A percentile compares a stretch with the other conserved stretches of the same genome.
Evolutionary conservation across 2,329 filamentous ascomycete species (phyloP).

Genomic region (Sporothrix protearum): DNA sequence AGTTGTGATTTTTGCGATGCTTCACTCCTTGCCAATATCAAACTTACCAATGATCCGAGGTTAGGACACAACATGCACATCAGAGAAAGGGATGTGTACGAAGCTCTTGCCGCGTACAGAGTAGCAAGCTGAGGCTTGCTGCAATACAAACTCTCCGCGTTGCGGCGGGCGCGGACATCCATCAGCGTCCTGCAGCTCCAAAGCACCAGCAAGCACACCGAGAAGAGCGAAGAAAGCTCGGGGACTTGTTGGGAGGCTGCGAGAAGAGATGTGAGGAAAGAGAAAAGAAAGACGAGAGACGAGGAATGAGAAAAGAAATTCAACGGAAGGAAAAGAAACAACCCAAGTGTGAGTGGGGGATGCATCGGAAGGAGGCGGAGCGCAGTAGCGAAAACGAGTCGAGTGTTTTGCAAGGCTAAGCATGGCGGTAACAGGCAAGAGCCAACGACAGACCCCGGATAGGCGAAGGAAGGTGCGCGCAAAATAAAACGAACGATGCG

Average conservation of each 20-base stretch:
- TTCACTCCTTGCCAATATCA: background rate
- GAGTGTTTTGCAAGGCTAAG: conserved; percentile 6
- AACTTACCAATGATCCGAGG: background rate
- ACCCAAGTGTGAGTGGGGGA: background rate
- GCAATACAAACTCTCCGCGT: background rate
- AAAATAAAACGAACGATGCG: conserved; percentile 7
- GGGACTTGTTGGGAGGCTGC: background rate
- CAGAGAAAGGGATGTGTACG: background rate
- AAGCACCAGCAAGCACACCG: background rate
- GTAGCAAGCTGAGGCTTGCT: background rate
- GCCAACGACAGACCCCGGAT: background rate
- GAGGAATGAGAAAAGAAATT: background rate
- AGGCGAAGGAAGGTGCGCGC: background rate
- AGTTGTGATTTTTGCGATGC: background rate
- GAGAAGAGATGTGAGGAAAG: background rate
- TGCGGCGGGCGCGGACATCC: background rate
- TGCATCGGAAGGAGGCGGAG: conserved; percentile 1
- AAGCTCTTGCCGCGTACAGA: conserved; percentile 4
- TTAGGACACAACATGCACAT: background rate
- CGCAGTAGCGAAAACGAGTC: background rate
- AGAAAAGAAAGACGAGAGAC: background rate
- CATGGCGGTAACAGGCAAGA: background rate
- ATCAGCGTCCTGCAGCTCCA: background rate
- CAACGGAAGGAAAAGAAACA: background rate
- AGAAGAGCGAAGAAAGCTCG: background rate